Percentiles rank a stretch among this genome's conserved stretches.
Conservation (phyloP, 148 eudicot species). For the Fallopia convolvulus region DNA sequence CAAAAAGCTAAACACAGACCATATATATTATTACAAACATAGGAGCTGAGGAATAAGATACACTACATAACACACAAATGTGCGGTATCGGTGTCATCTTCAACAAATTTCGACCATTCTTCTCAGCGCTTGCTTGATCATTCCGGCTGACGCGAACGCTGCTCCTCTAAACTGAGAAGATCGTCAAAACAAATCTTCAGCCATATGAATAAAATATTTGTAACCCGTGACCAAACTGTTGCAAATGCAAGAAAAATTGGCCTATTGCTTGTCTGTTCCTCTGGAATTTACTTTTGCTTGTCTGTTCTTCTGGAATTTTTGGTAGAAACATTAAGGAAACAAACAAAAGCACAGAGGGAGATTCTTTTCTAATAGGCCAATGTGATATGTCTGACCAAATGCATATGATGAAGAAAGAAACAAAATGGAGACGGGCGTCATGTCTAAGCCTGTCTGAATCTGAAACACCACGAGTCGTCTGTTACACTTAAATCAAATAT, state of each 20-base stretch:
- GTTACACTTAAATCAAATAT: neutral
- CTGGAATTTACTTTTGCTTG: neutral
- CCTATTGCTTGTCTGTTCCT: neutral
- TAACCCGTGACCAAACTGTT: neutral
- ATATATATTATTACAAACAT: no score
- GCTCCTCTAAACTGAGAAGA: constrained; percentile 35
- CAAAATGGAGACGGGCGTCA: neutral
- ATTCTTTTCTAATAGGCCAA: neutral
- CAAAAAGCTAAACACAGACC: neutral
- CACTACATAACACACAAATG: neutral
- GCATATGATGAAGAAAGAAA: neutral
- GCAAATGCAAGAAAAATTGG: neutral
- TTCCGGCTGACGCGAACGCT: constrained; percentile 33
- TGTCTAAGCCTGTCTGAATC: no score
- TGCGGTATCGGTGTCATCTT: neutral
- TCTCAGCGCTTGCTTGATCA: constrained; percentile 41
- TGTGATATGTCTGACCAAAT: neutral
- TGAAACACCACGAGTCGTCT: neutral
- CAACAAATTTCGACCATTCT: constrained; percentile 13
- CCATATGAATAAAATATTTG: neutral
- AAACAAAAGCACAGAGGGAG: neutral
- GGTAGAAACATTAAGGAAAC: neutral
- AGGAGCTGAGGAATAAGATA: neutral
- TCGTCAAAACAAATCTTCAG: neutral
- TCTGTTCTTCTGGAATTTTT: neutral